phyloP scores from a whole-genome alignment of 345 rosid species.

The Eucalyptus virginea region DNA sequence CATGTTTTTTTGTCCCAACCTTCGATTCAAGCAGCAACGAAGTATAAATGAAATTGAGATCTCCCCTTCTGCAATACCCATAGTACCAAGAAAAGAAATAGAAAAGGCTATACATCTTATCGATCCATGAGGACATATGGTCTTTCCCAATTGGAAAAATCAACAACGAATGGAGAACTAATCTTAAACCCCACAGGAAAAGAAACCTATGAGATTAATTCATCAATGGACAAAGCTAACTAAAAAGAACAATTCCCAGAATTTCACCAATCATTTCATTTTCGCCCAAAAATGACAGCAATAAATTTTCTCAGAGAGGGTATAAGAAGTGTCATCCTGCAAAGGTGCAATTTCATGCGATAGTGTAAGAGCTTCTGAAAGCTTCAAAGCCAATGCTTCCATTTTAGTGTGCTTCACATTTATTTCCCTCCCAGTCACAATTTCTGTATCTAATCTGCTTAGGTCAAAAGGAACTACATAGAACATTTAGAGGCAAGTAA shows the following conservation, averaged over 20 bases:
- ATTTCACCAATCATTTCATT: not conserved
- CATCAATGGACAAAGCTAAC: not conserved
- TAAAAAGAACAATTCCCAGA: not conserved
- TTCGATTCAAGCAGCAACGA: not conserved
- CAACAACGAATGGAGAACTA: not conserved
- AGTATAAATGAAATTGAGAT: not conserved
- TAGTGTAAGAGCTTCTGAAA: not conserved
- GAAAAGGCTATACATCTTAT: not conserved
- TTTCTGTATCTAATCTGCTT: not conserved
- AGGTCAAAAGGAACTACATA: not conserved
- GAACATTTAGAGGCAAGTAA: not conserved
- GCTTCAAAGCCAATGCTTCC: not conserved
- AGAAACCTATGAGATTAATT: not conserved
- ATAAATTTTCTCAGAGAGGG: not conserved
- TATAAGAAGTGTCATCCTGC: not conserved
- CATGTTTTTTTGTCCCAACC: not conserved
- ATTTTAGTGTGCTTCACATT: not conserved
- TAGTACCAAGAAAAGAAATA: not conserved
- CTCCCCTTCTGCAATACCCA: not conserved
- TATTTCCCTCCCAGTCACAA: not conserved
- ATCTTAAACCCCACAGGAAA: not conserved
- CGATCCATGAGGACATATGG: not conserved
- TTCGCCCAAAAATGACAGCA: not conserved
- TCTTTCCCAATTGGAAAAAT: not conserved
- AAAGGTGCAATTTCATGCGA: not conserved